Evolutionary conservation across 2,329 filamentous ascomycete species (phyloP), one percentile per base, ranked within the genome.

Genomic region (Teratosphaeria viscida): DNA sequence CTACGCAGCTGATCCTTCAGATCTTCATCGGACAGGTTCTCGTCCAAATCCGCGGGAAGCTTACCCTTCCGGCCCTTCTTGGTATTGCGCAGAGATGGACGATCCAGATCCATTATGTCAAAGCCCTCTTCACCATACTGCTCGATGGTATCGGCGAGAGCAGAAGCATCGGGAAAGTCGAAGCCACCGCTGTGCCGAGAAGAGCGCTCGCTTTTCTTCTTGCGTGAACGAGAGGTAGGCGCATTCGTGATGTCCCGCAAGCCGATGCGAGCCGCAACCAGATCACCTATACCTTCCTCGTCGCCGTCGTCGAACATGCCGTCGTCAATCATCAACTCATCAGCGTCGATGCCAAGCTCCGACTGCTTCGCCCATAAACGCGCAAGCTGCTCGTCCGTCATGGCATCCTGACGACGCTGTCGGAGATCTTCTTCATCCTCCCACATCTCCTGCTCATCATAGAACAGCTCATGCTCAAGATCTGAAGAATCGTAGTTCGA

Each of bases 41-140:
- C 70, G 16, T 19, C 39, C 16, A 74, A 64, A 61, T 71, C 71
- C 6, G 68, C 62, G 2, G 71, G 71, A 10, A 71, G 59, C 77
- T 65, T 66, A 39, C 70, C 79, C 62, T 82, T 82, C 14, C 80
- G 78, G 52, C 83, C 84, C 71, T 88, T 90, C 64, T 81, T 77
- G 68, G 84, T 86, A 62, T 81, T 84, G 59, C 79, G 82, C 5
- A 91, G 72, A 57, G 85, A 90, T 1, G 86, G 85, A 29, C 85
- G 81, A 16, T 88, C 82, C 75, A 88, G 90, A 68, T 95, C 89
- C 86, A 94, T 92, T 53, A 95, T 78, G 68, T 96, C 90, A 63
- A 96, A 86, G 8, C 85, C 88, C 61, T 87, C 83, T 57, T 85
- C 87, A 61, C 87, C 84, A 59, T 85, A 79, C 59, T 82, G 81